Evolutionary conservation across 1,139 yeast genomes (phyloP).

Genomic region (Magnusiomyces ingens): DNA sequence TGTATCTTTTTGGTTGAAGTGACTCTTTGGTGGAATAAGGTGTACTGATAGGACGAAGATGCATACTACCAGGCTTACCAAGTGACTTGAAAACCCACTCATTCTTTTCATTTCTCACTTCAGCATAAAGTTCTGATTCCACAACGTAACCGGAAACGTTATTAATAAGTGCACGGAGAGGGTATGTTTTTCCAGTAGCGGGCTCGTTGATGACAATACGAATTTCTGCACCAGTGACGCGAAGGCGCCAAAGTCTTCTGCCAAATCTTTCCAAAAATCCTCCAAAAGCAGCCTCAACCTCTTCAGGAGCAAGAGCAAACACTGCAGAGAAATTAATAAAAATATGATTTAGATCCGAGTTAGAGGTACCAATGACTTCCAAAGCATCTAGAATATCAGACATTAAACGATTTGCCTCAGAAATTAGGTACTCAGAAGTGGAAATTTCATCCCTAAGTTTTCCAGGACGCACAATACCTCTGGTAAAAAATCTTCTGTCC

Average conservation of each 20-base stretch:
- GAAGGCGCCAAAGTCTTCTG: conserved; percentile 90
- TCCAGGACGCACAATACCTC: conserved; percentile 97
- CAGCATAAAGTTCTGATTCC: conserved; percentile 89
- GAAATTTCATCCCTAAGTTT: conserved; percentile 87
- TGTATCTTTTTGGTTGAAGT: conserved; percentile 96
- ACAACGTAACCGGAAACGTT: conserved; percentile 97
- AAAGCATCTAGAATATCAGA: conserved; percentile 90
- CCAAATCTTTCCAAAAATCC: conserved; percentile 97
- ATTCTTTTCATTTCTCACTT: conserved; percentile 82
- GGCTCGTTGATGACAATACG: conserved; percentile 93
- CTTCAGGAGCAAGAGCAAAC: conserved; percentile 87
- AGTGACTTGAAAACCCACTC: conserved; percentile 96
- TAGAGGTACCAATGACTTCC: conserved; percentile 89
- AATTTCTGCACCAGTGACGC: conserved; percentile 96
- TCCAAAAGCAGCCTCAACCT: conserved; percentile 96
- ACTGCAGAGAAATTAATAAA: conserved; percentile 95
- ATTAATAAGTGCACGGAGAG: conserved; percentile 91
- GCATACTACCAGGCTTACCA: conserved; percentile 87
- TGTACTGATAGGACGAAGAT: conserved; percentile 87
- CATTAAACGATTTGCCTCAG: conserved; percentile 95
- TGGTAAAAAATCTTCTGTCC: conserved; percentile 90
- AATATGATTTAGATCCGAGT: conserved; percentile 92
- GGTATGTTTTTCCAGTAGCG: conserved; percentile 74
- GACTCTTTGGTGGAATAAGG: conserved; percentile 98
- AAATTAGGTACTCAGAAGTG: conserved; percentile 86